A percentile compares a stretch with the other conserved stretches of the same genome.
Evolutionary conservation across 805 yeast species (phyloP).

Genomic region (Ogataea parapolymorpha): DNA sequence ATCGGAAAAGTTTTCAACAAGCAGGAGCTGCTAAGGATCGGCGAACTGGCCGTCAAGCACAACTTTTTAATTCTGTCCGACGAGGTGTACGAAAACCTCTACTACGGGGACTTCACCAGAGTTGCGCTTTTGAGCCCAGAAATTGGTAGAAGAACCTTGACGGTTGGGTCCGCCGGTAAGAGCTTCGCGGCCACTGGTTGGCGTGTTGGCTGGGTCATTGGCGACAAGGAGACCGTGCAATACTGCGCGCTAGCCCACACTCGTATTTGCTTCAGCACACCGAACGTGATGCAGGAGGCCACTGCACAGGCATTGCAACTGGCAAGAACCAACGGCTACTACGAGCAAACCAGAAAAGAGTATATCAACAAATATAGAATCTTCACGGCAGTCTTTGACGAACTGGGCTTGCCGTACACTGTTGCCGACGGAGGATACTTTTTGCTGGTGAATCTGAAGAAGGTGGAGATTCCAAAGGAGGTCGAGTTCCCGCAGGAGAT

Average conservation of each 20-base stretch:
- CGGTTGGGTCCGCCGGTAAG: slow-evolving; percentile 97
- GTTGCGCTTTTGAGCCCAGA: slow-evolving; percentile 83
- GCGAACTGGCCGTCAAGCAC: slow-evolving; percentile 79
- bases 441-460: slow-evolving; percentile 80
- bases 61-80: slow-evolving; percentile 83
- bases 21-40: slow-evolving; percentile 71
- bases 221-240: slow-evolving; percentile 74
- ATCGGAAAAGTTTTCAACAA: slow-evolving; percentile 84
- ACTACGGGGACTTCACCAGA: slow-evolving; percentile 71
- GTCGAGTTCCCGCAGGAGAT: slow-evolving; percentile 65
- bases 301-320: slow-evolving; percentile 69
- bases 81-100: slow-evolving; percentile 92
- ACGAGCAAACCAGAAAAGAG: slow-evolving; percentile 60
- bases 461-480: slow-evolving; percentile 72
- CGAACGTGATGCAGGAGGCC: slow-evolving; percentile 92
- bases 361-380: slow-evolving; percentile 72
- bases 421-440: slow-evolving; percentile 93
- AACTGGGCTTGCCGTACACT: slow-evolving; percentile 85
- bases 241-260: slow-evolving; percentile 89
- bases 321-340: slow-evolving; percentile 65
- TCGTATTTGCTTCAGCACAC: slow-evolving; percentile 87
- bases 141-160: slow-evolving; percentile 69
- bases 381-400: slow-evolving; percentile 77
- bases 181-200: slow-evolving; percentile 99
- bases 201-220: slow-evolving; percentile 96